Evolutionary conservation across 2,329 filamentous ascomycete genomes (phyloP).

Genomic region (Fusarium subtropicale): DNA sequence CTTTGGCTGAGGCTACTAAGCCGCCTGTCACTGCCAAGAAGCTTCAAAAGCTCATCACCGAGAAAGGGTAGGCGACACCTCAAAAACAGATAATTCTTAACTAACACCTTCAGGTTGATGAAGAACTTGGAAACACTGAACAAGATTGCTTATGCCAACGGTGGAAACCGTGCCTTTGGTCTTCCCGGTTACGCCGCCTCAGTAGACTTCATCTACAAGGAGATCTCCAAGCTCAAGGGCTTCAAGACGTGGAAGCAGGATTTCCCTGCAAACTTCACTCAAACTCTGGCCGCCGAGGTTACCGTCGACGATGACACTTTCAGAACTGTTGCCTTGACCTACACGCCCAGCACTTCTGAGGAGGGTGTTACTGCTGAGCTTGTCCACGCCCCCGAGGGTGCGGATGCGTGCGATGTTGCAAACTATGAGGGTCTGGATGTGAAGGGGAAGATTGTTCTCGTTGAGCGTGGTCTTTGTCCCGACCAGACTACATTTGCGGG

Average conservation of each 20-base stretch:
- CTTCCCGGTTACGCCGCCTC: conserved; percentile 52
- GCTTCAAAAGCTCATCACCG: conserved; percentile 43
- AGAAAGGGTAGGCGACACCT: conserved; percentile 30
- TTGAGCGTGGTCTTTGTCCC: conserved; percentile 49
- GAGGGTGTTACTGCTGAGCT: conserved; percentile 47
- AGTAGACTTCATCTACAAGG: conserved; percentile 47
- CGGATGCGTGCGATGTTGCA: conserved; percentile 41
- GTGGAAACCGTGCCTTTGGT: conserved; percentile 50
- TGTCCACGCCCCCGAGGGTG: conserved; percentile 45
- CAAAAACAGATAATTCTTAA: rapidly evolving
- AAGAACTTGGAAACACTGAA: conserved; percentile 46
- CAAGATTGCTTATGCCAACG: conserved; percentile 49
- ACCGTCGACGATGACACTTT: conserved; percentile 44
- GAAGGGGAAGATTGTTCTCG: conserved; percentile 49
- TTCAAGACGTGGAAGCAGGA: conserved; percentile 49
- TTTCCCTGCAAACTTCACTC: conserved; percentile 46
- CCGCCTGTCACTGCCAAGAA: conserved; percentile 39
- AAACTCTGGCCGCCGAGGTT: conserved; percentile 41
- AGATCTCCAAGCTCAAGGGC: conserved; percentile 46
- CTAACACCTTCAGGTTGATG: conserved; percentile 37
- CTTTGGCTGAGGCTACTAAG: conserved; percentile 38
- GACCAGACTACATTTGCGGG: conserved; percentile 50
- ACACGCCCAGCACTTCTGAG: conserved; percentile 49
- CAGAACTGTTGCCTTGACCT: conserved; percentile 47
- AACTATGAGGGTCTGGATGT: conserved; percentile 47